Base-by-base conservation (phyloP, 352 stramenopile species). In the Globisporangium paddicum region DNA sequence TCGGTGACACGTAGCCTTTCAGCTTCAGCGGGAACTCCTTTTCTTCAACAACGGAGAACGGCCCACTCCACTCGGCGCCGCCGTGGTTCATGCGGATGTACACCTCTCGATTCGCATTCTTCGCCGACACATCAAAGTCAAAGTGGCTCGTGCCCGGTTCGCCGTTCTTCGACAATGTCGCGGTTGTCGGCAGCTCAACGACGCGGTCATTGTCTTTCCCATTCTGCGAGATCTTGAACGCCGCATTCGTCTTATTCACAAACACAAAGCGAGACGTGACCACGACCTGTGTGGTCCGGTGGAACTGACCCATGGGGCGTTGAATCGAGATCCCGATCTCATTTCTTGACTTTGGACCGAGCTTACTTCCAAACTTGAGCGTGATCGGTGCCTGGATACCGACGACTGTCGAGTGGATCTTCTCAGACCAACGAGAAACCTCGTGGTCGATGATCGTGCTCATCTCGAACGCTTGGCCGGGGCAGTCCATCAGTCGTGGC, bases 251-350 rank as follows among this genome's bases (percentile, higher is more conserved):
- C 51, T 92, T 88, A 70, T 96, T 96, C 21, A 96, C 85, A 52
- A 96, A 89, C 13, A 94, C 79, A 41, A 93, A 94, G 16, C 86
- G 85, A 13, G 86, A 84, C 30, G 86, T 93, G 7, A 96, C 75
- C 54, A 91, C 79, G 8, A 96, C 81, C 68, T 96, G 84, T 2
- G 85, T 92, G 1, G 85, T 96, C 16, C 87, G 75, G 45, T 96
- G 87, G 37, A 96, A 96, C 62, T 93, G 83, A 1, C 87, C 87
- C 51, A 93, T 63, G 2, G 85, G 87, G 5, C 87, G 80, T 49
- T 95, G 82, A 47, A 96, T 93, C 13, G 83, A 90, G 11, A 96
- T 90, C 10, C 87, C 87, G 8, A 96, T 69, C 46, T 96, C 87
- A 52, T 89, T 81, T 18, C 79, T 72, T 13, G 73, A 85, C 55